phyloP scores from a whole-genome alignment of 1,284 basidiomycete species.

The Cutaneotrichosporon spelunceum region DNA sequence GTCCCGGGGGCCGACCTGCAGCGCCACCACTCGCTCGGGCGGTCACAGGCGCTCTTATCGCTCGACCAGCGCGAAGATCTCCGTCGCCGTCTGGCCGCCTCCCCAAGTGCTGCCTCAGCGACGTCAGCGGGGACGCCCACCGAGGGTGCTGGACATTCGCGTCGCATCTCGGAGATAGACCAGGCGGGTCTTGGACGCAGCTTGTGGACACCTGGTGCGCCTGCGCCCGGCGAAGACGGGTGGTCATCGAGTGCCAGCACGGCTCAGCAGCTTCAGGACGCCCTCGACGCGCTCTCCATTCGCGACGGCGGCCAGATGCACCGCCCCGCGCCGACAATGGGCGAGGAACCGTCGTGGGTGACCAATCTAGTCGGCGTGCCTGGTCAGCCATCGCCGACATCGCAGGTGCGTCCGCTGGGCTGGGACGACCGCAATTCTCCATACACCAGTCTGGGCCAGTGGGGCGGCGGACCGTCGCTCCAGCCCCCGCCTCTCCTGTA shows the following conservation, averaged over 20 bases:
- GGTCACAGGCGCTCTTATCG: slow-evolving; percentile 40
- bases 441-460: slow-evolving; percentile 6
- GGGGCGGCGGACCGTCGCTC: slow-evolving; percentile 14
- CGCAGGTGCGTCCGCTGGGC: slow-evolving; percentile 15
- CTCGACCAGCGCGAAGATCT: slow-evolving; percentile 42
- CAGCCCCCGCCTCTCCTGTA: slow-evolving; percentile 21
- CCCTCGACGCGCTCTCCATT: slow-evolving; percentile 38
- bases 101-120: slow-evolving; percentile 16
- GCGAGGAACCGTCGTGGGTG: slow-evolving; percentile 47
- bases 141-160: slow-evolving; percentile 16
- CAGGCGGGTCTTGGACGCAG: slow-evolving; percentile 42
- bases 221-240: slow-evolving; percentile 32
- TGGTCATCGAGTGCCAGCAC: slow-evolving; percentile 27
- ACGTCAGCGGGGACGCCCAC: slow-evolving; percentile 8
- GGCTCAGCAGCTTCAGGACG: slow-evolving; percentile 42
- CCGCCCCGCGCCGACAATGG: slow-evolving; percentile 9
- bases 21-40: slow-evolving; percentile 49
- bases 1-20: slow-evolving; percentile 35
- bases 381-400: slow-evolving; percentile 33
- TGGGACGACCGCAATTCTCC: slow-evolving; percentile 21
- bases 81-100: slow-evolving; percentile 25
- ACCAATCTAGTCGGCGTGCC: slow-evolving; percentile 44
- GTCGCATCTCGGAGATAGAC: slow-evolving; percentile 25
- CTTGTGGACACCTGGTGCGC: slow-evolving; percentile 37
- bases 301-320: slow-evolving; percentile 14